phyloP scores from a whole-genome alignment of 2,329 filamentous ascomycete species.

The Podosphaera xanthii region DNA sequence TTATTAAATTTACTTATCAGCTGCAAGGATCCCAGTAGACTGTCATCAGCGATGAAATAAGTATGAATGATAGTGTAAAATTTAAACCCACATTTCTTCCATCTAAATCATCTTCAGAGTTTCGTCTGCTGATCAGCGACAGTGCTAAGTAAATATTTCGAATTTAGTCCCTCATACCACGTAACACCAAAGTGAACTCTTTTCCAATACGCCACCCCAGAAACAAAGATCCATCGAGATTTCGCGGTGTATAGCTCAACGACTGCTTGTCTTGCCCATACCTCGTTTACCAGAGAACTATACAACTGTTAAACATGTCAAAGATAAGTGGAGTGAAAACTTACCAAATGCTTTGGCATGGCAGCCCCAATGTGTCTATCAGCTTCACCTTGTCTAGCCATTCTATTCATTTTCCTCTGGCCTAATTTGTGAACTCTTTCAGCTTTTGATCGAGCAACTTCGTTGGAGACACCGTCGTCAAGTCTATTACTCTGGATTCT shows the following conservation, averaged over 20 bases:
- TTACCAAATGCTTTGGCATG: conserved; percentile 75
- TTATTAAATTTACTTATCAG: no score
- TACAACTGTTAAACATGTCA: background rate
- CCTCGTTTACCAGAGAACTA: conserved; percentile 78
- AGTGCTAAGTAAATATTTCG: no score
- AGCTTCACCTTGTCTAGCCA: conserved; percentile 89
- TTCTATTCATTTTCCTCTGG: conserved; percentile 97
- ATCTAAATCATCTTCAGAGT: no score
- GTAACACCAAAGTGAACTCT: background rate
- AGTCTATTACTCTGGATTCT: conserved; percentile 46
- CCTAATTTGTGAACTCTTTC: conserved; percentile 70
- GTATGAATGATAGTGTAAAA: no score
- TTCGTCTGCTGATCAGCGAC: no score
- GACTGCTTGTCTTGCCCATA: conserved; percentile 67
- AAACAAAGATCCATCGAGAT: conserved; percentile 1
- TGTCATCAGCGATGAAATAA: no score
- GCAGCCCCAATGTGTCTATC: conserved; percentile 72
- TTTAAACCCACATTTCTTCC: no score
- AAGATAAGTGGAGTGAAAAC: conserved; percentile 17
- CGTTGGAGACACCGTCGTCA: conserved; percentile 54
- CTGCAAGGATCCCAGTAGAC: no score
- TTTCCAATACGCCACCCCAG: background rate
- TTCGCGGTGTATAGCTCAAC: conserved; percentile 23
- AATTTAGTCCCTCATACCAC: no score
- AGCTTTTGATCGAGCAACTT: conserved; percentile 47